Percentiles rank a stretch among this genome's conserved stretches.
Evolutionary conservation across 2,329 filamentous ascomycete species (phyloP).

Genomic region (Colletotrichum coccodes): DNA sequence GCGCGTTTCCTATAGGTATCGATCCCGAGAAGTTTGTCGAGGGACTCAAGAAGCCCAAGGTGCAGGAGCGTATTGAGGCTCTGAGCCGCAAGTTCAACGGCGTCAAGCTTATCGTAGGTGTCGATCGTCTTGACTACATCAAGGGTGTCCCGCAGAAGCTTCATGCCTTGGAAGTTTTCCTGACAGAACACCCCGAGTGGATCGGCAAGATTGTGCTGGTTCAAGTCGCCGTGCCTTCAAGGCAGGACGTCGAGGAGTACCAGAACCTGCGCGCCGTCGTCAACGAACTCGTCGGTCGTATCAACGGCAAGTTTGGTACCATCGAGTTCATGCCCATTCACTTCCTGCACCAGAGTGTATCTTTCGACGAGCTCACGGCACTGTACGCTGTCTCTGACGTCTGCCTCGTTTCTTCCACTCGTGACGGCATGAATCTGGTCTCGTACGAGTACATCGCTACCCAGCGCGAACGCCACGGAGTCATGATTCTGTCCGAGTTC

Average conservation of each 20-base stretch:
- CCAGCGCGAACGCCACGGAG: slow-evolving; percentile 88
- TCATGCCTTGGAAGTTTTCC: slow-evolving; percentile 94
- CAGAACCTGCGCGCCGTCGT: slow-evolving; percentile 95
- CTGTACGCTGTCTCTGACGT: slow-evolving; percentile 93
- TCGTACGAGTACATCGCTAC: slow-evolving; percentile 98
- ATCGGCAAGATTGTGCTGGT: slow-evolving; percentile 97
- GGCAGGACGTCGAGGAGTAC: slow-evolving; percentile 97
- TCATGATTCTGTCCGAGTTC: slow-evolving; percentile 96
- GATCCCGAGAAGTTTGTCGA: slow-evolving; percentile 97
- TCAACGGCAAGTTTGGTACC: slow-evolving; percentile 97
- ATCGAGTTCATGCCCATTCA: slow-evolving; percentile 99
- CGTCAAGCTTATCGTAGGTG: slow-evolving; percentile 95
- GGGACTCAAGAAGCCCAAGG: slow-evolving; percentile 84
- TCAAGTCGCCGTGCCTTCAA: slow-evolving; percentile 93
- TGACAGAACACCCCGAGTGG: slow-evolving; percentile 97
- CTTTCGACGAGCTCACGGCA: slow-evolving; percentile 93
- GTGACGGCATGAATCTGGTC: slow-evolving; percentile 98
- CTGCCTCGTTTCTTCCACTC: slow-evolving; percentile 92
- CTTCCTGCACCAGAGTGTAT: slow-evolving; percentile 96
- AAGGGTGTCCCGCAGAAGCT: slow-evolving; percentile 98
- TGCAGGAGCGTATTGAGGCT: slow-evolving; percentile 86
- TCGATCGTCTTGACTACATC: slow-evolving; percentile 98
- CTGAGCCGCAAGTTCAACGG: slow-evolving; percentile 93
- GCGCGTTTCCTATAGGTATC: slow-evolving; percentile 97
- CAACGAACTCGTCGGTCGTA: slow-evolving; percentile 95